Evolutionary conservation across 306 rosid genomes (phyloP).

Genomic region (Corylus heterophylla): DNA sequence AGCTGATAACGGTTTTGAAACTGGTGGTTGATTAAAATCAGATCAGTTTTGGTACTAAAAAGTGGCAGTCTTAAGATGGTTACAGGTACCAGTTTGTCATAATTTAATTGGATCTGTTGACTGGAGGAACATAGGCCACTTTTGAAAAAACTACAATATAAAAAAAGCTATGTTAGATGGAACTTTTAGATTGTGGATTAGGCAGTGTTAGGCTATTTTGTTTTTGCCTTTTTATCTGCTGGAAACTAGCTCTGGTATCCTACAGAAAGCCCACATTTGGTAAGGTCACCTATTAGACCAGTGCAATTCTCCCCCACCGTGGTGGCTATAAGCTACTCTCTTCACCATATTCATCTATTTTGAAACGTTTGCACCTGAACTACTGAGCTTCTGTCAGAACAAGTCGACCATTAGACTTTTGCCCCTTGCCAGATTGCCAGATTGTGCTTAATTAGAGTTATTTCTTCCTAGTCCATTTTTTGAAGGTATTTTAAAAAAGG

Average conservation of each 20-base stretch:
- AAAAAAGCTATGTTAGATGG: slow-evolving; percentile 24
- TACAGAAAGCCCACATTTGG: slow-evolving; percentile 19
- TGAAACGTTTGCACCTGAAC: not conserved
- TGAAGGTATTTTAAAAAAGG: not conserved
- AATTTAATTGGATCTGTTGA: slow-evolving; percentile 24
- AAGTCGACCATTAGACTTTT: slow-evolving; percentile 17
- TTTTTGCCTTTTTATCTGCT: slow-evolving; percentile 4
- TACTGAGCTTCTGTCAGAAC: slow-evolving; percentile 7
- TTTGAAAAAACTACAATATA: slow-evolving; percentile 18
- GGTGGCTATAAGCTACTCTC: slow-evolving; percentile 20
- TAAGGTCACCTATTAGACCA: slow-evolving; percentile 8
- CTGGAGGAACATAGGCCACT: slow-evolving; percentile 10
- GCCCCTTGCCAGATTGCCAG: not conserved
- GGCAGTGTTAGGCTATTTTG: slow-evolving; percentile 17
- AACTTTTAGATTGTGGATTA: slow-evolving; percentile 19
- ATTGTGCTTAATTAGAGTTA: not conserved
- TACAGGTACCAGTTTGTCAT: slow-evolving; percentile 19
- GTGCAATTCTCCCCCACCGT: not conserved
- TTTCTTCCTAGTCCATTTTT: not conserved
- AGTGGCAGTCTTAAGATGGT: slow-evolving; percentile 20
- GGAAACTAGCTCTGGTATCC: slow-evolving; percentile 22
- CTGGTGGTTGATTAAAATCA: slow-evolving; percentile 29
- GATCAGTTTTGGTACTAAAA: slow-evolving; percentile 19
- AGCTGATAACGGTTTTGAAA: slow-evolving; percentile 28
- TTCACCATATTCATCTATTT: not conserved